Evolutionary conservation across 2,329 filamentous ascomycete genomes (phyloP).

Genomic region (Nigrospora oryzae): DNA sequence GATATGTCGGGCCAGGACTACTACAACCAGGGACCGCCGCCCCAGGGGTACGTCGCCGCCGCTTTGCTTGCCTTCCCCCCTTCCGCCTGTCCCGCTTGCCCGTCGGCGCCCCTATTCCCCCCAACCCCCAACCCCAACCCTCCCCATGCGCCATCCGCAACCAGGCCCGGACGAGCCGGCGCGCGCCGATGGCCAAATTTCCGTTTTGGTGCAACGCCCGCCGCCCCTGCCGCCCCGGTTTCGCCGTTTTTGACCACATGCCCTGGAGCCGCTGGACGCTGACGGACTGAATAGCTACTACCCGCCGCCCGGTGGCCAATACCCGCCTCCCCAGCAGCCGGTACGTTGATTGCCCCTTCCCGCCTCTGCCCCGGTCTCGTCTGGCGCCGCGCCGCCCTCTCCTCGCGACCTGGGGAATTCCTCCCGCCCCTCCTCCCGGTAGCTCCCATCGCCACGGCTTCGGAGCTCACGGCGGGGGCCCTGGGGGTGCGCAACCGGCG

Average conservation of each 20-base stretch:
- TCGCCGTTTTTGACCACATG: no score
- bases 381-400: no score
- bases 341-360: background rate
- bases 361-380: no score
- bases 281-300: background rate
- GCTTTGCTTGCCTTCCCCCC: background rate
- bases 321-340: slow-evolving; percentile 8
- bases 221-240: no score
- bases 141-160: background rate
- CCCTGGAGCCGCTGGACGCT: no score
- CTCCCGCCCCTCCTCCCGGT: no score
- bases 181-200: no score
- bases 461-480: background rate
- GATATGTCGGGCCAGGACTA: slow-evolving; percentile 1
- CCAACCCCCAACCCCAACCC: no score
- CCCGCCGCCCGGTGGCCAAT: slow-evolving; percentile 11
- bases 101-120: background rate
- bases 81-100: background rate
- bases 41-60: background rate
- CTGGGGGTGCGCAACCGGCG: background rate
- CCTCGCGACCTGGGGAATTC: no score
- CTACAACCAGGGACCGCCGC: background rate
- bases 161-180: no score
- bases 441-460: no score
- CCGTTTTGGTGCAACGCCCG: no score